Evolutionary conservation across 495 filamentous ascomycete species (phyloP).

Genomic region (Hyaloscypha variabilis): DNA sequence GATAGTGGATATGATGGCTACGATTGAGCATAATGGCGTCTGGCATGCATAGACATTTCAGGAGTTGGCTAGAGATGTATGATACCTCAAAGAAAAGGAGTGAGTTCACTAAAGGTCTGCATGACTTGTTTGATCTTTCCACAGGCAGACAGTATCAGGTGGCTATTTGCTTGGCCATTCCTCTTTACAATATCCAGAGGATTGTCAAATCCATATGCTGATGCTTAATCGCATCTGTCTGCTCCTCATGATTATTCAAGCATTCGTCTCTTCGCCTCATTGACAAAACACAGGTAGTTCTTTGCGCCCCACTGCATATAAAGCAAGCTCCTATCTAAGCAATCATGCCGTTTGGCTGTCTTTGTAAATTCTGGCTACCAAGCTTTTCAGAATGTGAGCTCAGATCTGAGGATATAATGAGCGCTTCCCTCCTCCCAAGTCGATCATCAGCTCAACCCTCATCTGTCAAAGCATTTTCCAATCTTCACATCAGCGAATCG

Average conservation of each 20-base stretch:
- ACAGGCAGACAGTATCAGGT: no score
- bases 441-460: neutral
- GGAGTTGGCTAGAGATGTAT: constrained; percentile 1
- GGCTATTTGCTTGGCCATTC: no score
- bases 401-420: neutral
- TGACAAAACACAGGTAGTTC: no score
- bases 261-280: no score
- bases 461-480: neutral
- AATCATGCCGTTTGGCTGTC: neutral
- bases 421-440: neutral
- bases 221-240: no score
- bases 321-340: neutral
- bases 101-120: neutral
- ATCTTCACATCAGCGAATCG: neutral
- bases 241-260: no score
- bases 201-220: no score
- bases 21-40: constrained; percentile 23
- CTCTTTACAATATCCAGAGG: no score
- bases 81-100: constrained; percentile 4
- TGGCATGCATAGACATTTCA: neutral
- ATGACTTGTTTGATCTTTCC: no score
- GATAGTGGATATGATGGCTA: constrained; percentile 47
- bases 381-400: neutral
- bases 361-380: neutral
- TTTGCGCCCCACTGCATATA: neutral